phyloP scores from a whole-genome alignment of 1,284 basidiomycete species.

The Ceratobasidium sp. region DNA sequence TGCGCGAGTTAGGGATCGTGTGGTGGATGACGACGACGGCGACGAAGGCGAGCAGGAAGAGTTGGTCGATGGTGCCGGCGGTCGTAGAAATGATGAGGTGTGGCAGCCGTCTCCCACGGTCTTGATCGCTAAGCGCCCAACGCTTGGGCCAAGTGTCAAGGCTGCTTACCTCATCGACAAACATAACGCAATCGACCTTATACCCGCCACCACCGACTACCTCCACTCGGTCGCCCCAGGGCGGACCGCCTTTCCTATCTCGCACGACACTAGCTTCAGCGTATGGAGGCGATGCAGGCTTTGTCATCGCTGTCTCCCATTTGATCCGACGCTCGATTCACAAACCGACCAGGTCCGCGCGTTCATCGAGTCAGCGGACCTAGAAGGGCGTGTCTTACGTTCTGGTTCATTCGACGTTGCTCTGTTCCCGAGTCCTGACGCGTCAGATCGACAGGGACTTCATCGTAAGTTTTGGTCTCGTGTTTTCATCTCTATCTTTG shows the following conservation, averaged over 20 bases:
- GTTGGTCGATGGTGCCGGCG: neutral
- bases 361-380: neutral
- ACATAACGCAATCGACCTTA: constrained; percentile 6
- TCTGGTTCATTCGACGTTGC: neutral
- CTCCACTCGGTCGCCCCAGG: neutral
- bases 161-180: neutral
- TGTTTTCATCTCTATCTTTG: neutral
- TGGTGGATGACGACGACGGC: neutral
- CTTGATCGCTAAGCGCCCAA: neutral
- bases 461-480: constrained; percentile 8
- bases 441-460: neutral
- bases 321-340: neutral
- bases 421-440: neutral
- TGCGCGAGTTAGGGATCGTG: neutral
- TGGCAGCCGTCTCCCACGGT: constrained; percentile 10
- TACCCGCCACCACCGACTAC: neutral
- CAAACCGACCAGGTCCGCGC: constrained; percentile 2
- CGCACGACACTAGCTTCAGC: neutral
- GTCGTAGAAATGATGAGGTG: neutral
- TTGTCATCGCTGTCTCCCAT: neutral
- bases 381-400: neutral
- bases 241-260: neutral
- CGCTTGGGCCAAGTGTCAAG: no score
- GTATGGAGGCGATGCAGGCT: constrained; percentile 24
- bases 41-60: neutral